These are phyloP conservation scores for Selaginella moellendorffii DNA, from an alignment of 75 land plant species.

Conservation along the genomic window DNA sequence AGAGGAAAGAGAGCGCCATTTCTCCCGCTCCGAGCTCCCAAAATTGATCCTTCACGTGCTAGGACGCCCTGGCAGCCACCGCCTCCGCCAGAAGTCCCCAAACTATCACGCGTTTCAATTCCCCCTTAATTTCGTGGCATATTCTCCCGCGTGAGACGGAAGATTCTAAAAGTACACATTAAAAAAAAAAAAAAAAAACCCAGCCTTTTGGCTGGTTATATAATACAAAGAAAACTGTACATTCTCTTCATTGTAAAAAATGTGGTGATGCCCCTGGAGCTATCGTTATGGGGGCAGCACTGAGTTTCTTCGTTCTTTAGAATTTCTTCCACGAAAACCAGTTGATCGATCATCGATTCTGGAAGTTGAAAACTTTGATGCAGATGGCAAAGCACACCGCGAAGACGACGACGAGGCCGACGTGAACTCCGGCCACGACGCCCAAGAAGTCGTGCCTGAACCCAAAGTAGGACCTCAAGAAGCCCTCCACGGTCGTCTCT, in stretches of 20 bases:
- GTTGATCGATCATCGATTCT: conserved; percentile 13
- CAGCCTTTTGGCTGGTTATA: too few species aligned
- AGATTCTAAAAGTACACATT: not conserved
- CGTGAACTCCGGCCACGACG: conserved; percentile 15
- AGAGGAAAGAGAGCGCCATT: not conserved
- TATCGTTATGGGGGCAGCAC: too few species aligned
- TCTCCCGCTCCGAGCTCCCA: too few species aligned
- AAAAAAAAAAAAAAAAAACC: too few species aligned
- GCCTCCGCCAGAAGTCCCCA: not conserved
- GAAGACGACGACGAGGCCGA: conserved; percentile 19
- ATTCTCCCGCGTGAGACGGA: not conserved
- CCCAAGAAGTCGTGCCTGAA: conserved; percentile 30
- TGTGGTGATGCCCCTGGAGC: too few species aligned
- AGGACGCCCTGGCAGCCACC: not conserved
- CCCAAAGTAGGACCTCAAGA: conserved; percentile 11
- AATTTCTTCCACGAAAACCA: not conserved
- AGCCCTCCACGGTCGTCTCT: conserved; percentile 12
- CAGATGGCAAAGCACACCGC: conserved; percentile 23
- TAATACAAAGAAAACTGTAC: too few species aligned
- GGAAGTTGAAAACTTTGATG: conserved; percentile 30
- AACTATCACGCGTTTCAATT: not conserved
- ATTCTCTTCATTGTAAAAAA: too few species aligned
- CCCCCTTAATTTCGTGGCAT: not conserved
- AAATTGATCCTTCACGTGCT: not conserved
- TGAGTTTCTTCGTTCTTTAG: not conserved